These are phyloP conservation scores for Ilex asprella DNA, from an alignment of 257 asterid species.

Conservation along the genomic window DNA sequence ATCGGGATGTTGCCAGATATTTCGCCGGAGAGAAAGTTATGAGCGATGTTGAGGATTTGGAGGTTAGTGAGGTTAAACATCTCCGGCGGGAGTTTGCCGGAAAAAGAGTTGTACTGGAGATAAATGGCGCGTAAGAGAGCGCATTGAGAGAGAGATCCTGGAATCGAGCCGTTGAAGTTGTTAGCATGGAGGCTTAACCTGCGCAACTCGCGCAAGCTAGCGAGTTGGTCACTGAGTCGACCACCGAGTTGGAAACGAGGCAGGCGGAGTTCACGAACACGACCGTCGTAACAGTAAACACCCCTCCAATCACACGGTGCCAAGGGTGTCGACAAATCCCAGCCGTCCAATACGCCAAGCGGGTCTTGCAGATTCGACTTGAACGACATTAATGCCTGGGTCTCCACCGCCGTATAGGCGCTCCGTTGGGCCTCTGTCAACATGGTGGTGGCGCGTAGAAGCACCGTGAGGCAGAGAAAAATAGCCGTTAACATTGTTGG, in stretches of 20 bases:
- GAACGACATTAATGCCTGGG: conserved; percentile 44
- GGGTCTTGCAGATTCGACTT: conserved; percentile 52
- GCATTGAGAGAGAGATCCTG: conserved; percentile 39
- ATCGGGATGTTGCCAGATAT: conserved; percentile 28
- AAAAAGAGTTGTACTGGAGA: conserved; percentile 55
- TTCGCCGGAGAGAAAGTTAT: conserved; percentile 44
- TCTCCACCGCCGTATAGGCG: conserved; percentile 35
- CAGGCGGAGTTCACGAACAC: conserved; percentile 52
- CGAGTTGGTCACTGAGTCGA: conserved; percentile 28
- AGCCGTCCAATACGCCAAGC: conserved; percentile 46
- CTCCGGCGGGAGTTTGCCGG: conserved; percentile 46
- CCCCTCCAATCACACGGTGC: conserved; percentile 92
- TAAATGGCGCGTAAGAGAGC: conserved; percentile 56
- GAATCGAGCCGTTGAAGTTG: conserved; percentile 53
- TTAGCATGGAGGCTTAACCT: conserved; percentile 68
- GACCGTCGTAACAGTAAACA: conserved; percentile 42
- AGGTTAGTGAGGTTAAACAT: conserved; percentile 49
- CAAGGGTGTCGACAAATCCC: conserved; percentile 53
- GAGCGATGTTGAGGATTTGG: conserved; percentile 49
- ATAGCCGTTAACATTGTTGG: conserved; percentile 34
- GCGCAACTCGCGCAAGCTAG: conserved; percentile 42
- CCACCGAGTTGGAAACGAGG: conserved; percentile 67
- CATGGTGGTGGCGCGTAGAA: conserved; percentile 30
- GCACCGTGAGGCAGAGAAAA: conserved; percentile 16
- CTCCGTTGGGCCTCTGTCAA: conserved; percentile 14